These are phyloP conservation scores for Trametes sanguinea DNA, from an alignment of 768 basidiomycete genomes.

Conservation along the genomic window DNA sequence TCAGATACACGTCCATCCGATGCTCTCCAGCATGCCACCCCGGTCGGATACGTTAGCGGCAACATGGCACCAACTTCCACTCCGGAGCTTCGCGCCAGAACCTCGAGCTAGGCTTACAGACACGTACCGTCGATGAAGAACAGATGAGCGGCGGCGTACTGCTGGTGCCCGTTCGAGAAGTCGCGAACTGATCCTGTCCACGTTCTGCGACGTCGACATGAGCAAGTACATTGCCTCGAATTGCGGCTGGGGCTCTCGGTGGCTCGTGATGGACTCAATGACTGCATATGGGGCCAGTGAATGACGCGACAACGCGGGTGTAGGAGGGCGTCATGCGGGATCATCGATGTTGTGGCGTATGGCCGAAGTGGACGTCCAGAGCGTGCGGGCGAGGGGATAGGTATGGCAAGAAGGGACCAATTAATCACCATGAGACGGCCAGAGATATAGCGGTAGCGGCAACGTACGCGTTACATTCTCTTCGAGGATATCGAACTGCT, in stretches of 20 bases:
- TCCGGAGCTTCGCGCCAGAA: no score
- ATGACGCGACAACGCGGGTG: not conserved
- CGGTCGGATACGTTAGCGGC: no score
- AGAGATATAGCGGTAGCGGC: not conserved
- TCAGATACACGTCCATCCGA: not conserved
- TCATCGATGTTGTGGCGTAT: not conserved
- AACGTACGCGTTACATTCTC: conserved; percentile 93
- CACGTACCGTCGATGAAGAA: conserved; percentile 89
- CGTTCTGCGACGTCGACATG: conserved; percentile 93
- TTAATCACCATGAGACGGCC: not conserved
- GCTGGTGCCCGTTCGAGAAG: conserved; percentile 62
- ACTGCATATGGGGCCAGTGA: conserved; percentile 48
- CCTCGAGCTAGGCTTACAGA: not conserved
- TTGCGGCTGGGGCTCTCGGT: conserved; percentile 79
- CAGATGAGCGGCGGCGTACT: conserved; percentile 83
- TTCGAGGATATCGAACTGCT: conserved; percentile 91
- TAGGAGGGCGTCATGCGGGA: not conserved
- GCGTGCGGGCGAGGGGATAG: not conserved
- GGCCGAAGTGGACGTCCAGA: not conserved
- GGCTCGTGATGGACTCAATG: conserved; percentile 85
- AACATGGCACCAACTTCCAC: not conserved
- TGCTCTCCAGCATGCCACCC: conserved; percentile 1
- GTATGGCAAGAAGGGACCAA: no score
- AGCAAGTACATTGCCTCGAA: conserved; percentile 94
- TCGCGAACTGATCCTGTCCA: conserved; percentile 89